Evolutionary conservation across 257 asterid genomes (phyloP), one percentile per base, ranked within the genome.

Genomic region (Fraxinus americana): DNA sequence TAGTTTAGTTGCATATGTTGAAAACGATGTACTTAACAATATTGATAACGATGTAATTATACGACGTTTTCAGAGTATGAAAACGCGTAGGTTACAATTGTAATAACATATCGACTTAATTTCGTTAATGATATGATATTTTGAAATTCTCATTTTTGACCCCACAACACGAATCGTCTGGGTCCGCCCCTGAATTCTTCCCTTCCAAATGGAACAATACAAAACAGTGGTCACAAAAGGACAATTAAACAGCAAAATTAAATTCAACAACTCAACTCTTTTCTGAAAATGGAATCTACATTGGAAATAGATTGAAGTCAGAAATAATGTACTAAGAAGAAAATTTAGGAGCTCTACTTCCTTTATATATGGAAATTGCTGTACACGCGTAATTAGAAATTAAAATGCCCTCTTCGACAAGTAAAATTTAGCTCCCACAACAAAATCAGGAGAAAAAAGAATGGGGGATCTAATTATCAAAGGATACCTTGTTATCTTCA

Each of bases 301-400:
- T 32, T 36, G 13, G 41, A 77, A 19, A 32, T 67, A 9, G 29
- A 68, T 54, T 41, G 36, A 76, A 39, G 38, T 43, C 65, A 2
- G 13, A 81, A 71, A 32, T 21, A 43, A 11, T 43, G 32, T 59
- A 59, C 67, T 21, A n/a, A 52, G 70, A 76, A 67, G 35, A 67
- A 34, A 71, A 70, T 43, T 39, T 76, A 69, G 79, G 77, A 83
- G 79, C 77, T 85, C 88, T 82, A 87, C 77, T 87, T 83, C 83
- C 85, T 81, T 82, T 82, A 68, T 68, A 75, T 81, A 43, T 73
- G 85, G 88, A 72, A 83, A 78, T 85, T 79, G 81, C 89, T 89
- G 83, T 86, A 86, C 89, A 86, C 50, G 78, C 21, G 7, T 4
- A 43, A 34, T 34, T 34, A 43, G 52, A 43, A 43, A 41, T 41